Evolutionary conservation across 306 rosid genomes (phyloP), one percentile per base, ranked within the genome.

Genomic region (Glycine tomentella): DNA sequence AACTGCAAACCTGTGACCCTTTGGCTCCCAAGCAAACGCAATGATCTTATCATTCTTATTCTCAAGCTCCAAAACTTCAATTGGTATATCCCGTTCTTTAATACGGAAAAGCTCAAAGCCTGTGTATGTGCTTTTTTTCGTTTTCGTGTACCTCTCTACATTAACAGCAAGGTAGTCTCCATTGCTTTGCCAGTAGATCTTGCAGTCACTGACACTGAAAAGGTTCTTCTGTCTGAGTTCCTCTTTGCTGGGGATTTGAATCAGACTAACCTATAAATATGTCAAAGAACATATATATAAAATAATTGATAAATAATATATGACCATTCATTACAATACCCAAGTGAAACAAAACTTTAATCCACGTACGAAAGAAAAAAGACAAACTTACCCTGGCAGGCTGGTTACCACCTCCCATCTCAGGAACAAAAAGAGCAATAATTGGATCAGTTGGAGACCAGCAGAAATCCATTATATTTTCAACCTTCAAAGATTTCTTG

Each of bases 371-470:
- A 1, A 20, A 20, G 76, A 62, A 40, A n/a, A 36, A 34, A 57
- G 66, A 38, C 34, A 73, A 6, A 71, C 89, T 44, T 83, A 94
- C 98, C 90, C 93, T 90, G 44, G 98, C 98, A 57, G 98, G 98
- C 67, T 92, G 98, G 86, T 95, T 93, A 20, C 98, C 98, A 77
- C 97, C 98, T 16, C 98, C 97, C 75, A 87, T 77, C 83, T 95
- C 98, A 2, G 98, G 98, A 90, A 95, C 97, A 86, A 87, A 91
- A 38, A 95, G 90, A n/a, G 97, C 84, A 70, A 95, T 89, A 81
- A 92, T 95, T 13, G 97, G 93, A 86, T 95, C 98, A 7, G 94
- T 87, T 11, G 97, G 98, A 9, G 98, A 95, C 98, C 98, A 95
- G 84, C 92, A 31, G 80, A 95, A 95, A 79, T 95, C 97, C 93